Conservation (phyloP, 163 green algal species). For the Coccomyxa subellipsoidea region DNA sequence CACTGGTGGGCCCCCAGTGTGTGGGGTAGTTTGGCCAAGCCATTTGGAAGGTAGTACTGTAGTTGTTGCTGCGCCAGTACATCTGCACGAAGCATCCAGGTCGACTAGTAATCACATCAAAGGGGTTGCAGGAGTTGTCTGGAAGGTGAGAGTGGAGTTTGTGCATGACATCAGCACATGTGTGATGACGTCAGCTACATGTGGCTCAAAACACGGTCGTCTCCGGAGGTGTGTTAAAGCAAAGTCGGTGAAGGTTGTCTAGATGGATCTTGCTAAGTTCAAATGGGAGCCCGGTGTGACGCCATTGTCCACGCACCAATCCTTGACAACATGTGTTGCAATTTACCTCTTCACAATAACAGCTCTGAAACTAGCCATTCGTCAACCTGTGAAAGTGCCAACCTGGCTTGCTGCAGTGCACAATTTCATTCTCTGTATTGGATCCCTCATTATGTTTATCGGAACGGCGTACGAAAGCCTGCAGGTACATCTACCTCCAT, state of each 20-base stretch:
- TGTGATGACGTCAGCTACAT: too few species aligned
- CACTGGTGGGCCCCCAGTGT: too few species aligned
- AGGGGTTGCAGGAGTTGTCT: too few species aligned
- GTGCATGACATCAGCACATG: too few species aligned
- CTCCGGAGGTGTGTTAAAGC: neutral
- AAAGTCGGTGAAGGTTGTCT: neutral
- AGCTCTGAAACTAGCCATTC: neutral
- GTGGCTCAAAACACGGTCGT: too few species aligned
- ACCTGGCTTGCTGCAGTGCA: conserved; percentile 21
- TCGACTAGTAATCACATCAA: too few species aligned
- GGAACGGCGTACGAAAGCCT: conserved; percentile 21
- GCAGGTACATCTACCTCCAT: conserved; percentile 6
- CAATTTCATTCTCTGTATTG: conserved; percentile 39
- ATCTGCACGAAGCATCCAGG: too few species aligned
- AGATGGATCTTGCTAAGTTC: neutral
- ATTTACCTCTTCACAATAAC: conserved; percentile 21
- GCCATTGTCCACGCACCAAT: conserved; percentile 8
- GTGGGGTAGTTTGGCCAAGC: too few species aligned
- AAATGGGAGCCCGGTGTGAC: conserved; percentile 21
- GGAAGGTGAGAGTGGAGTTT: too few species aligned
- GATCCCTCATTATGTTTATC: conserved; percentile 39
- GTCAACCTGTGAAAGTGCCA: conserved; percentile 16
- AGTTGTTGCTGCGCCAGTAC: too few species aligned
- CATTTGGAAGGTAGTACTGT: too few species aligned
- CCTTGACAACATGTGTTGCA: neutral